These are phyloP conservation scores for Aspergillus biplanus DNA, from an alignment of 495 filamentous ascomycete species.

Conservation along the genomic window DNA sequence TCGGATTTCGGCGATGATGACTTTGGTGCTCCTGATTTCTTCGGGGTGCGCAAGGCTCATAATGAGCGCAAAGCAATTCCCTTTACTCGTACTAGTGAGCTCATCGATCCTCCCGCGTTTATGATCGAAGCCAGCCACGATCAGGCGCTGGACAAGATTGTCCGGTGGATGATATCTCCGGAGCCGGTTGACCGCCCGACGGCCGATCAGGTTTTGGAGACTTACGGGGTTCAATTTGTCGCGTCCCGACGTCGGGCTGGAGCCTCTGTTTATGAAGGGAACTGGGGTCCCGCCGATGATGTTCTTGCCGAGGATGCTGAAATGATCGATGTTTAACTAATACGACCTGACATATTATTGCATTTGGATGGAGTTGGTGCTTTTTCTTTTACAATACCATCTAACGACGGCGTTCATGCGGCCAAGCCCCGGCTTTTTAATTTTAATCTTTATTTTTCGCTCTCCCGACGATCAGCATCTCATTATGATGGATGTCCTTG, in stretches of 20 bases:
- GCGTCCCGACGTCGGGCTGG: slow-evolving; percentile 72
- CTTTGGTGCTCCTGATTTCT: slow-evolving; percentile 39
- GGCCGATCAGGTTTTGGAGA: slow-evolving; percentile 68
- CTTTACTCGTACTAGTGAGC: slow-evolving; percentile 61
- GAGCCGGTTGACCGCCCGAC: slow-evolving; percentile 74
- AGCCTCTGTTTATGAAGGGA: slow-evolving; percentile 92
- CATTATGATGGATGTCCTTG: slow-evolving; percentile 5
- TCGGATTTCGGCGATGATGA: slow-evolving; percentile 54
- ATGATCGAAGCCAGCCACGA: slow-evolving; percentile 74
- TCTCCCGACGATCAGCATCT: slow-evolving; percentile 9
- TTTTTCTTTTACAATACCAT: slow-evolving; percentile 39
- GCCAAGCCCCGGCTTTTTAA: slow-evolving; percentile 23
- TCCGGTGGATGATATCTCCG: slow-evolving; percentile 85
- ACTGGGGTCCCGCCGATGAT: slow-evolving; percentile 85
- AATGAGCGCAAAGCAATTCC: slow-evolving; percentile 32
- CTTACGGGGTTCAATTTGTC: slow-evolving; percentile 76
- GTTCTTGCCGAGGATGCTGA: slow-evolving; percentile 70
- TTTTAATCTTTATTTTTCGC: slow-evolving; percentile 22
- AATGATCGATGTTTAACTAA: slow-evolving; percentile 70
- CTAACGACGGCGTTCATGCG: slow-evolving; percentile 39
- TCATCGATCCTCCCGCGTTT: slow-evolving; percentile 77
- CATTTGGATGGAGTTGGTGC: slow-evolving; percentile 47
- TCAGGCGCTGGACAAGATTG: slow-evolving; percentile 79
- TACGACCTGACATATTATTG: slow-evolving; percentile 38
- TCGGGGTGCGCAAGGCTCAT: slow-evolving; percentile 32